A percentile compares a stretch with the other conserved stretches of the same genome.
These are phyloP conservation scores for Ceratocystis lukuohia DNA, from an alignment of 2,329 filamentous ascomycete genomes.

Conservation along the genomic window DNA sequence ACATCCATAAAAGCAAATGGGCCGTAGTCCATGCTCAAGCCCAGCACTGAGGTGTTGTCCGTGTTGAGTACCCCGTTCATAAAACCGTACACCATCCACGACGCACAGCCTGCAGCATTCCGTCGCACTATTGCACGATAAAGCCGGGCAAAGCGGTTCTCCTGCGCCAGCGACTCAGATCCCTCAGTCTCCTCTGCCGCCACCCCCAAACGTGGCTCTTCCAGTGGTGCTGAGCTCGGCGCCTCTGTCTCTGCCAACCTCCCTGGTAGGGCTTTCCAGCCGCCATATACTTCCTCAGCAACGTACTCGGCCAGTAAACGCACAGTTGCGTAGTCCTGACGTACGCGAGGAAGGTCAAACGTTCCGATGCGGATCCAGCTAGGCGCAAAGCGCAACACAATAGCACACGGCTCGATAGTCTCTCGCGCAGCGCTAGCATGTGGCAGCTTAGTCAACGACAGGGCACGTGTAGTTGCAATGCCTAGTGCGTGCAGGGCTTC, in stretches of 20 bases:
- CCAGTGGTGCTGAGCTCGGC: constrained; percentile 24
- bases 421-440: constrained; percentile 63
- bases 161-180: constrained; percentile 43
- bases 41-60: constrained; percentile 86
- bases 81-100: constrained; percentile 98
- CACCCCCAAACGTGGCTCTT: constrained; percentile 39
- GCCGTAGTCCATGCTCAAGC: constrained; percentile 84
- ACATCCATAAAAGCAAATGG: constrained; percentile 97
- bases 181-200: constrained; percentile 50
- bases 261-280: constrained; percentile 72
- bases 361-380: constrained; percentile 89
- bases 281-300: constrained; percentile 73
- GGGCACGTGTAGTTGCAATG: constrained; percentile 75
- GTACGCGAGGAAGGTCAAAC: constrained; percentile 77
- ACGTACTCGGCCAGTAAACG: constrained; percentile 67
- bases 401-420: constrained; percentile 73
- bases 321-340: constrained; percentile 64
- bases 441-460: constrained; percentile 67
- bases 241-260: constrained; percentile 40
- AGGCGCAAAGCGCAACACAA: constrained; percentile 83
- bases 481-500: constrained; percentile 75
- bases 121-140: constrained; percentile 77
- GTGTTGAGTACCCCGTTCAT: constrained; percentile 98
- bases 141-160: constrained; percentile 77
- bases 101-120: constrained; percentile 77